A percentile compares a stretch with the other conserved stretches of the same genome.
Evolutionary conservation across 1,284 basidiomycete species (phyloP).

Genomic region (Rhodotorula glutinis): DNA sequence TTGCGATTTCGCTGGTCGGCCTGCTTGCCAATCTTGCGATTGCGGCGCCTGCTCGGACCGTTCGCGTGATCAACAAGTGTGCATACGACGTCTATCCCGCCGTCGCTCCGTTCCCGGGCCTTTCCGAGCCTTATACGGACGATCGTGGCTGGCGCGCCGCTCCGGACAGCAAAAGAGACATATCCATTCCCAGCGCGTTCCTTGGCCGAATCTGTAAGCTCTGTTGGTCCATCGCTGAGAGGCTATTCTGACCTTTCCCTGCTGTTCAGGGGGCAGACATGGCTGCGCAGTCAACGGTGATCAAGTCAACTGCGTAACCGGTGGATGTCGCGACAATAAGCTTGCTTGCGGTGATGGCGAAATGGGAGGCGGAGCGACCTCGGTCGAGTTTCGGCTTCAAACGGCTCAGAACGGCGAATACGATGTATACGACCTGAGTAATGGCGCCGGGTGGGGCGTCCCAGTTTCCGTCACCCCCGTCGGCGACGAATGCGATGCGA

Average conservation of each 20-base stretch:
- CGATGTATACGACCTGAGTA: slow-evolving; percentile 14
- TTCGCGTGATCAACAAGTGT: slow-evolving; percentile 16
- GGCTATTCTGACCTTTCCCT: too few relatives aligned
- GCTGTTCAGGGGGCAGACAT: slow-evolving; percentile 7
- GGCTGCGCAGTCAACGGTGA: slow-evolving; percentile 9
- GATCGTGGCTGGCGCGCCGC: slow-evolving; percentile 4
- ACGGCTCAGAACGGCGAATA: slow-evolving; percentile 8
- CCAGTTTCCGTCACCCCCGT: slow-evolving; percentile 12
- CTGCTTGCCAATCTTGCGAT: too few relatives aligned
- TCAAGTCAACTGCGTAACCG: slow-evolving; percentile 16
- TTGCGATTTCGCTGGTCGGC: too few relatives aligned
- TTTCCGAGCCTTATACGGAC: slow-evolving; percentile 4
- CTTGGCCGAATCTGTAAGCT: slow-evolving; percentile 19
- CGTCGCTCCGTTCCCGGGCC: background rate
- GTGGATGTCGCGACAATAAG: background rate
- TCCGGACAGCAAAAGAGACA: background rate
- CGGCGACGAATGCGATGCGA: background rate
- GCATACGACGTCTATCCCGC: slow-evolving; percentile 16
- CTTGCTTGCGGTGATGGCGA: slow-evolving; percentile 11
- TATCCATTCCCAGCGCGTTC: slow-evolving; percentile 11
- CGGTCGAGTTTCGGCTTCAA: slow-evolving; percentile 11
- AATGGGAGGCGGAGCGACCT: slow-evolving; percentile 7
- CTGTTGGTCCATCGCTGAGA: background rate
- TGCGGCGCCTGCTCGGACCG: slow-evolving; percentile 1
- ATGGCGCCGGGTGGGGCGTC: slow-evolving; percentile 18